Conservation (phyloP, 2,329 filamentous ascomycete genomes). For the Harringtonia lauricola region DNA sequence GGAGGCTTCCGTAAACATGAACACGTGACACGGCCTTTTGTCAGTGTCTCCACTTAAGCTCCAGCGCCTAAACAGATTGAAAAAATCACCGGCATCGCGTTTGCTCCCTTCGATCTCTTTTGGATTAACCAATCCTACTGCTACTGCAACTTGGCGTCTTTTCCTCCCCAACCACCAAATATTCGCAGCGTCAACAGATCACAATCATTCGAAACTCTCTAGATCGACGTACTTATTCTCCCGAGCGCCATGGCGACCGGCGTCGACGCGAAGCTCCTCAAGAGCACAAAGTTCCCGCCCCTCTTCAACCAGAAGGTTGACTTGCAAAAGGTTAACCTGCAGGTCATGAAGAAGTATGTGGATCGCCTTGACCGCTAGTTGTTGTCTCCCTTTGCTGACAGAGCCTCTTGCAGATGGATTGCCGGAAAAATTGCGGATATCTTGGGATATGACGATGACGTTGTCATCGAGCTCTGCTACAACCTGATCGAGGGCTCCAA, state of each 20-base stretch:
- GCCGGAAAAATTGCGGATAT: slow-evolving; percentile 78
- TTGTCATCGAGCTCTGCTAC: slow-evolving; percentile 78
- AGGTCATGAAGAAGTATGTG: slow-evolving; percentile 91
- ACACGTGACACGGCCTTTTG: too few relatives aligned
- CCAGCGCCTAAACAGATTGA: neutral
- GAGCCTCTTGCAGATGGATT: slow-evolving; percentile 63
- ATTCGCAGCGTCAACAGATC: too few relatives aligned
- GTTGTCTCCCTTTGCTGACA: neutral
- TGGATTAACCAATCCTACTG: neutral
- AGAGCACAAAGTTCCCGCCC: slow-evolving; percentile 83
- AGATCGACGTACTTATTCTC: neutral
- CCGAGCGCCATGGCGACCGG: slow-evolving; percentile 56
- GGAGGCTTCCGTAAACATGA: too few relatives aligned
- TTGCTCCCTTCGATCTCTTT: too few relatives aligned
- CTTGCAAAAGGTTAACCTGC: slow-evolving; percentile 92
- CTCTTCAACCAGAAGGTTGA: slow-evolving; percentile 96
- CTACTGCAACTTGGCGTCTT: too few relatives aligned
- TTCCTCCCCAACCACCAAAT: too few relatives aligned
- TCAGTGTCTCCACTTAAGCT: too few relatives aligned
- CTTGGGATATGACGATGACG: slow-evolving; percentile 86
- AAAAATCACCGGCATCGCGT: too few relatives aligned
- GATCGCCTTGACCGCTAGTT: neutral
- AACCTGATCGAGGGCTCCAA: slow-evolving; percentile 61
- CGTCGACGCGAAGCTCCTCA: slow-evolving; percentile 81
- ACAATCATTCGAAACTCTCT: neutral